Evolutionary conservation across 2,329 filamentous ascomycete species (phyloP), one percentile per base, ranked within the genome.

Genomic region (Neofusicoccum parvum): DNA sequence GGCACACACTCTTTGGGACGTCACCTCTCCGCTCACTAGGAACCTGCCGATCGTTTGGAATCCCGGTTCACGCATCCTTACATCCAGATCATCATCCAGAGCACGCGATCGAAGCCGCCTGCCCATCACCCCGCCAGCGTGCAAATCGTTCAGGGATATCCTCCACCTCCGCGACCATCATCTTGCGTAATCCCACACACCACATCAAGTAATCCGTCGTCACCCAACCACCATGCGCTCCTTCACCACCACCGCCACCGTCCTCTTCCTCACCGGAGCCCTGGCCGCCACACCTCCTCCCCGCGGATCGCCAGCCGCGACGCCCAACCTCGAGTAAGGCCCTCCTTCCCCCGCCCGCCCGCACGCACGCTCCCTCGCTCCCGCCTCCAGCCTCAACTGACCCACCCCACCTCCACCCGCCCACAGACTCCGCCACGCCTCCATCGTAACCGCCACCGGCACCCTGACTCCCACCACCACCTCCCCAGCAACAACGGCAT

Each of bases 301-400:
- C n/a, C 58, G 9, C 46, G 41, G 32, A 45, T 46, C 43, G 23
- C 10, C 58, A 20, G 15, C 51, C 9, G 17, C 36, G 9, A 7
- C 4, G n/a, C 11, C 58, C n/a, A 12, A 49, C n/a, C 58, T 62
- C n/a, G 58, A 62, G 58, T 62, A 49, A 20, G 58, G 39, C 27
- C n/a, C 2, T 37, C 9, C 27, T 7, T 51, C 9, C 5, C 34
- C 49, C 49, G 14, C 23, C 5, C 37, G 15, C 5, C 50, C 20
- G 20, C 20, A 23, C 20, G 20, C 20, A 23, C 20, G 20, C 20
- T 3, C 20, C 20, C 20, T 23, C 20, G 20, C 20, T 23, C 20
- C 20, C 20, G 20, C 20, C 20, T 23, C 20, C 14, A 1, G 2
- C 3, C 50, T 10, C 5, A 50, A 10, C 36, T 43, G 15, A 20